A percentile compares a stretch with the other conserved stretches of the same genome.
Conservation (phyloP, 2,329 filamentous ascomycete species). For the Colletotrichum godetiae region DNA sequence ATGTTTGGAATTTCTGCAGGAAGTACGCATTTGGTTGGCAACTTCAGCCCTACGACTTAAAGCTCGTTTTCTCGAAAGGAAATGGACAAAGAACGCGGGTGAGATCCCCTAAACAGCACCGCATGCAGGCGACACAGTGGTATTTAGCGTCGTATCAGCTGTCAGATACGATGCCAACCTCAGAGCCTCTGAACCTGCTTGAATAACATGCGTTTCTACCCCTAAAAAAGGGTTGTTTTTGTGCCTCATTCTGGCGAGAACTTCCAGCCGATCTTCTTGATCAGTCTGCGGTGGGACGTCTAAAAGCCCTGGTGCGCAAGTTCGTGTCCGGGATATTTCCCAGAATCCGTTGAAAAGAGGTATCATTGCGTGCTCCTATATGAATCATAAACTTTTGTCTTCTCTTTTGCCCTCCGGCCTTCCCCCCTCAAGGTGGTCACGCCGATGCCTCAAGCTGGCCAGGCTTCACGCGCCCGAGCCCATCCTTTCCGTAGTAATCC, state of each 20-base stretch:
- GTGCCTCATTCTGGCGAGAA: too few relatives aligned
- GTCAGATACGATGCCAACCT: too few relatives aligned
- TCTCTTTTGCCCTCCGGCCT: neutral
- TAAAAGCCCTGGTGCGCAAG: neutral
- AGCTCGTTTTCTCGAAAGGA: neutral
- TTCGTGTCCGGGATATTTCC: neutral
- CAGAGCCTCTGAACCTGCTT: too few relatives aligned
- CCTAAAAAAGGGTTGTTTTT: too few relatives aligned
- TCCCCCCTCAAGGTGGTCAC: neutral
- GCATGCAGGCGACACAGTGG: neutral
- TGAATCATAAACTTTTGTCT: neutral
- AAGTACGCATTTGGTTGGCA: neutral
- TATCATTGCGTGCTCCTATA: slow-evolving; percentile 7
- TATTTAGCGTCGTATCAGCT: neutral
- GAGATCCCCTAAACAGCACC: neutral
- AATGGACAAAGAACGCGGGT: neutral
- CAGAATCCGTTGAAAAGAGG: neutral
- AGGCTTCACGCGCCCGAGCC: slow-evolving; percentile 81
- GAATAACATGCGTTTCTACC: too few relatives aligned
- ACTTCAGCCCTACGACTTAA: neutral
- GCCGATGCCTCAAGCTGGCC: slow-evolving; percentile 40
- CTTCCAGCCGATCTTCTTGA: too few relatives aligned
- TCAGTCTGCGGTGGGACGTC: too few relatives aligned
- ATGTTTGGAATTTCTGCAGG: neutral
- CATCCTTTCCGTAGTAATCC: slow-evolving; percentile 97